Evolutionary conservation across 2,329 filamentous ascomycete species (phyloP).

Genomic region (Gyromitra esculenta): DNA sequence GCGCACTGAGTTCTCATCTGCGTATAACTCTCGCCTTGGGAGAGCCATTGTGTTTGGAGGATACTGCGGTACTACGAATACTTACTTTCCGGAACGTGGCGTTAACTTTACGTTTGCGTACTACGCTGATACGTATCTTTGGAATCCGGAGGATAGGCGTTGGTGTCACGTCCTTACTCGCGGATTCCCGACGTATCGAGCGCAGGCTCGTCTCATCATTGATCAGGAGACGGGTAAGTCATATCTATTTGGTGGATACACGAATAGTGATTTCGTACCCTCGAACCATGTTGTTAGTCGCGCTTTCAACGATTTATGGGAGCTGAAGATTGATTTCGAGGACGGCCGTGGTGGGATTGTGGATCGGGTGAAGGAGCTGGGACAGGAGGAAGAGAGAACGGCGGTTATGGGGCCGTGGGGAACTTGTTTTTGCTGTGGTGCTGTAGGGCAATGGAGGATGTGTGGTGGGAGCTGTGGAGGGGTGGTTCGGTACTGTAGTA

Average conservation of each 20-base stretch:
- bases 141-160: constrained; percentile 34
- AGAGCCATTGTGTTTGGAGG: constrained; percentile 41
- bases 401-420: constrained; percentile 52
- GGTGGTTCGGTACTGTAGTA: constrained; percentile 44
- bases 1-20: constrained; percentile 43
- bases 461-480: constrained; percentile 51
- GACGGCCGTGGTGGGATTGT: constrained; percentile 41
- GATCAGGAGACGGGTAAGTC: constrained; percentile 38
- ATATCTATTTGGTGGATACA: constrained; percentile 50
- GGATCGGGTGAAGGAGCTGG: constrained; percentile 34
- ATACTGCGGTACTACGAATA: constrained; percentile 49
- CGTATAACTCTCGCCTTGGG: constrained; percentile 26
- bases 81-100: constrained; percentile 33
- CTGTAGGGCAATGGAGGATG: constrained; percentile 50
- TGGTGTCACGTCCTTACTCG: constrained; percentile 48
- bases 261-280: constrained; percentile 47
- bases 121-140: constrained; percentile 48
- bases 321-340: constrained; percentile 49
- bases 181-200: constrained; percentile 50
- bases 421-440: constrained; percentile 47
- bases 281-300: constrained; percentile 35
- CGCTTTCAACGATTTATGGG: constrained; percentile 49
- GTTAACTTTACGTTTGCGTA: constrained; percentile 47
- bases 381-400: constrained; percentile 43
- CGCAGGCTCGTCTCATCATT: constrained; percentile 38